These are phyloP conservation scores for Botryotinia calthae DNA, from an alignment of 2,329 filamentous ascomycete species.

Conservation along the genomic window DNA sequence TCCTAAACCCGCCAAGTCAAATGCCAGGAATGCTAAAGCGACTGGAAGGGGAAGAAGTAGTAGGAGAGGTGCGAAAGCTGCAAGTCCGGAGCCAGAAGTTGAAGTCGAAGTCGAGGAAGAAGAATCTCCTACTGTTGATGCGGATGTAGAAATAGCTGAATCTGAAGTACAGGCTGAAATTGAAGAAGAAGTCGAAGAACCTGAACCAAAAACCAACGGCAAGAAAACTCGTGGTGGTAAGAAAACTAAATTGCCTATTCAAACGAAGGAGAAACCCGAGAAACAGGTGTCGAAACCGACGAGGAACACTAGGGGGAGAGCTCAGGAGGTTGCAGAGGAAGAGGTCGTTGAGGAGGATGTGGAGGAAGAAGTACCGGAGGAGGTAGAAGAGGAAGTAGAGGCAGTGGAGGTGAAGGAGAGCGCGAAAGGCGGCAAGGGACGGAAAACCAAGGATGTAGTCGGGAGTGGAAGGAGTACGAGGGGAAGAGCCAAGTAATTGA, in stretches of 20 bases:
- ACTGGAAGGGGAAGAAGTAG: not conserved
- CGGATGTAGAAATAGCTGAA: conserved; percentile 6
- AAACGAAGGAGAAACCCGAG: not conserved
- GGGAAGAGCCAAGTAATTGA: conserved; percentile 1
- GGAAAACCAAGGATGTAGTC: not conserved
- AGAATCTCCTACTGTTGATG: conserved; percentile 15
- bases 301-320: not conserved
- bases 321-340: not conserved
- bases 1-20: not conserved
- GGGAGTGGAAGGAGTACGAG: not conserved
- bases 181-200: not conserved
- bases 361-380: not conserved
- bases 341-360: not conserved
- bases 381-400: not conserved
- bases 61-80: not conserved
- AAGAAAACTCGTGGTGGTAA: conserved; percentile 1
- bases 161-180: not conserved
- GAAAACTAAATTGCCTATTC: not conserved
- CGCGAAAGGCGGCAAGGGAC: not conserved
- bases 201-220: not conserved
- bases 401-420: not conserved
- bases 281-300: conserved; percentile 1
- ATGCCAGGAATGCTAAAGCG: conserved; percentile 5
- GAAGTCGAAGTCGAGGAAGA: conserved; percentile 25
- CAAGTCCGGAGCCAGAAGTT: not conserved